Percentiles rank a stretch among this genome's conserved stretches.
These are phyloP conservation scores for Ophiostoma montium DNA, from an alignment of 2,329 filamentous ascomycete species.

Conservation along the genomic window DNA sequence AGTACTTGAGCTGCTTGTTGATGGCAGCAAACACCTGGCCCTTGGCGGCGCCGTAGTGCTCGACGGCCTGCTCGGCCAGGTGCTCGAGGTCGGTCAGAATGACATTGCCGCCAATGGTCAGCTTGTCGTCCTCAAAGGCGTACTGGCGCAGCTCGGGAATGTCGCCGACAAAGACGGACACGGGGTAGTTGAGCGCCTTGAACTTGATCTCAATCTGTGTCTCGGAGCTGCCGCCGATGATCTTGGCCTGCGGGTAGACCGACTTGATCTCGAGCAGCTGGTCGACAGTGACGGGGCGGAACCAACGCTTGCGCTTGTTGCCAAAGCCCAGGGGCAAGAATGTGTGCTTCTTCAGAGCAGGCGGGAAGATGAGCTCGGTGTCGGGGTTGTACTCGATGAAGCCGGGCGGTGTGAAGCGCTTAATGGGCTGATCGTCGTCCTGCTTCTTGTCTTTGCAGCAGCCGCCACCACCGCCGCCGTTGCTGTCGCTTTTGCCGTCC, in stretches of 20 bases:
- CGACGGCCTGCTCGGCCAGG: conserved; percentile 65
- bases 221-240: conserved; percentile 92
- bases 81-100: conserved; percentile 80
- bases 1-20: conserved; percentile 85
- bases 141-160: conserved; percentile 81
- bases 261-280: conserved; percentile 88
- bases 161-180: conserved; percentile 85
- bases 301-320: conserved; percentile 92
- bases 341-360: conserved; percentile 67
- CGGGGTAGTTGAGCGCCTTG: conserved; percentile 80
- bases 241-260: conserved; percentile 70
- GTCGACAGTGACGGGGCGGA: conserved; percentile 69
- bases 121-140: conserved; percentile 58
- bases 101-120: conserved; percentile 92
- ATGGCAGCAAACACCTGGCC: conserved; percentile 83
- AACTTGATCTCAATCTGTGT: conserved; percentile 98
- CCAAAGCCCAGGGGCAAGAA: conserved; percentile 76
- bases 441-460: conserved; percentile 53
- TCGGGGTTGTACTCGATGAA: conserved; percentile 92
- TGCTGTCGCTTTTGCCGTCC: conserved; percentile 32
- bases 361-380: conserved; percentile 90
- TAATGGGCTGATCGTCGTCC: conserved; percentile 40
- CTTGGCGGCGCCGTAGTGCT: conserved; percentile 56
- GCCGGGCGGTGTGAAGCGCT: conserved; percentile 67
- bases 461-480: conserved; percentile 35